These are phyloP conservation scores for Melampsora larici-populina DNA, from an alignment of 1,284 basidiomycete species.

Conservation along the genomic window DNA sequence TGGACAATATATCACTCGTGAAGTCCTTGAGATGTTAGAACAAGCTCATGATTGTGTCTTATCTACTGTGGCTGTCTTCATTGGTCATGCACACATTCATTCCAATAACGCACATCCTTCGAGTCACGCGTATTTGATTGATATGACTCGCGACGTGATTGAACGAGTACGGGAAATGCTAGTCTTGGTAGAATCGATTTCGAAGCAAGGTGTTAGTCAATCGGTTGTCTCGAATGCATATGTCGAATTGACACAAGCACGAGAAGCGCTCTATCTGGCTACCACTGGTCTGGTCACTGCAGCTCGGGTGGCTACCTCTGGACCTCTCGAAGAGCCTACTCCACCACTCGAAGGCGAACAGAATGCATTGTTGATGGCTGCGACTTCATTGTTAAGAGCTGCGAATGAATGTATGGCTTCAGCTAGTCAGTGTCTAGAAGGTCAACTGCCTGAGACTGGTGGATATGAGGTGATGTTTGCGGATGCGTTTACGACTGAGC, in stretches of 20 bases:
- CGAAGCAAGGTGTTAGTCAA: conserved; percentile 56
- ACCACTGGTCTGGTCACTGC: conserved; percentile 84
- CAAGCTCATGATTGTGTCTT: conserved; percentile 81
- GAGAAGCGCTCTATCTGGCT: conserved; percentile 73
- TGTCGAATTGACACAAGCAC: conserved; percentile 12
- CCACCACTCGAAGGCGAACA: conserved; percentile 66
- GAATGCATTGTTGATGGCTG: conserved; percentile 69
- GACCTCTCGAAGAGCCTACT: conserved; percentile 55
- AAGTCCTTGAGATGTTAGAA: conserved; percentile 66
- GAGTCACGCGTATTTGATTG: conserved; percentile 86
- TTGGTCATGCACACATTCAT: conserved; percentile 92
- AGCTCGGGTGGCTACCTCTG: conserved; percentile 61
- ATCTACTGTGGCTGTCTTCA: conserved; percentile 91
- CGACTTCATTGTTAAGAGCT: conserved; percentile 78
- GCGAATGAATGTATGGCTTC: conserved; percentile 82
- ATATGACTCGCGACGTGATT: conserved; percentile 86
- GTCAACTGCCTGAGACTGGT: neutral
- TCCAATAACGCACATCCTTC: conserved; percentile 81
- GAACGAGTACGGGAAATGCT: conserved; percentile 86
- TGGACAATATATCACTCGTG: conserved; percentile 54
- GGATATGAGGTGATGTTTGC: conserved; percentile 11
- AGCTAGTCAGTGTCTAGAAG: conserved; percentile 59
- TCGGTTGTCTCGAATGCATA: neutral
- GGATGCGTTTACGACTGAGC: too few relatives aligned
- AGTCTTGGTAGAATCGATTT: conserved; percentile 85